Evolutionary conservation across 768 basidiomycete species (phyloP), one percentile per base, ranked within the genome.

Genomic region (Serendipita indica): DNA sequence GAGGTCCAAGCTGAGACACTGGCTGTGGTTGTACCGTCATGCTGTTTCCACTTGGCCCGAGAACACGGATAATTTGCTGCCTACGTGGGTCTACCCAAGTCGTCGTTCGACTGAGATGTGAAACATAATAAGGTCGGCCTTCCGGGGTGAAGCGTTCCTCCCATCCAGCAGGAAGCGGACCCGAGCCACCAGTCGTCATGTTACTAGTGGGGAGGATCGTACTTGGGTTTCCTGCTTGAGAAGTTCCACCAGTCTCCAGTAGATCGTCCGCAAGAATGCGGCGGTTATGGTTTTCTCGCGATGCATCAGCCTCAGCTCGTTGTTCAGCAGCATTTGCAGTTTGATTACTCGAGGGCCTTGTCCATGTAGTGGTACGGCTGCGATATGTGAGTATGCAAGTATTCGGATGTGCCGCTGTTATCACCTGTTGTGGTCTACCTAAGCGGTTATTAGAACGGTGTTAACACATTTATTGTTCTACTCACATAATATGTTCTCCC

Each of bases 31-130:
- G 78, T 65, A 61, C 79, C 66, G 63, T 77, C 64, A 64, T 72
- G 63, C 86, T 87, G 70, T 89, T 89, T 10, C 93, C 92, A 66
- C 82, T 83, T 20, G 92, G 90, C 18, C 90, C 93, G 84, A 98
- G 88, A 49, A 97, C 93, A 62, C 94, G 91, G 61, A 98, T 86
- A 61, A 98, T 73, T 63, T 78, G 77, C 28, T 76, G 77, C 12
- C 83, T 78, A 46, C 90, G 79, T 2, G 91, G 90, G 69, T 94
- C 90, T 20, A 80, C 82, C 90, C 90, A 94, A 28, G 89, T 92
- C 10, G 90, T 93, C 33, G 89, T 89, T 33, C 89, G 77, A 0
- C 84, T 77, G 65, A 78, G 86, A 69, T 91, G 87, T 67, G 93
- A 80, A 18, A 82, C 80, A 59, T 81, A 83, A 67, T 82, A 83